Conservation (phyloP, 768 basidiomycete species). For the Suillus paluster region DNA sequence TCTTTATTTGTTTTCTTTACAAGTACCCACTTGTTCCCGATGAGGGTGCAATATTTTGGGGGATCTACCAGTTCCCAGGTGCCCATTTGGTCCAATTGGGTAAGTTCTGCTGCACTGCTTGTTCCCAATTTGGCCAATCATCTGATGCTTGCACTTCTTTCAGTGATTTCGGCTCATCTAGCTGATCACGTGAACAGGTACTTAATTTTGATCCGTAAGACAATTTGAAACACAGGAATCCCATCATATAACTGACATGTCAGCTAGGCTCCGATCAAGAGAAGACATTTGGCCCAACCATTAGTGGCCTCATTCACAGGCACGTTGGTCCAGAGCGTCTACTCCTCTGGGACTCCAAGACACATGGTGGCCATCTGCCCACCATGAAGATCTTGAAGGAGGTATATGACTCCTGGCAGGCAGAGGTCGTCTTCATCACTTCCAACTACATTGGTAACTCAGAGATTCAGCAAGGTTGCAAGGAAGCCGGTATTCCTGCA, state of each 20-base stretch:
- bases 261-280: constrained; percentile 76
- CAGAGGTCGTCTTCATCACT: constrained; percentile 84
- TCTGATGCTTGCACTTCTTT: no score
- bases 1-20: no score
- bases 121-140: no score
- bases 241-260: constrained; percentile 16
- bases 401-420: constrained; percentile 67
- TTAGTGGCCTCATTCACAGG: constrained; percentile 70
- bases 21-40: no score
- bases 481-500: constrained; percentile 65
- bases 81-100: no score
- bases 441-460: constrained; percentile 82
- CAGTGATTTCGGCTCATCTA: no score
- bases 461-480: constrained; percentile 82
- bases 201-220: constrained; percentile 76
- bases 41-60: no score
- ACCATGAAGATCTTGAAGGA: constrained; percentile 78
- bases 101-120: no score
- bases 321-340: constrained; percentile 76
- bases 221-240: not conserved
- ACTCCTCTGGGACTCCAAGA: constrained; percentile 78
- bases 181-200: no score
- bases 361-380: constrained; percentile 74
- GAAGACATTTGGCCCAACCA: constrained; percentile 83
- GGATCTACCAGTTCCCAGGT: no score